These are phyloP conservation scores for Crucibulum laeve DNA, from an alignment of 768 basidiomycete species.

Conservation along the genomic window DNA sequence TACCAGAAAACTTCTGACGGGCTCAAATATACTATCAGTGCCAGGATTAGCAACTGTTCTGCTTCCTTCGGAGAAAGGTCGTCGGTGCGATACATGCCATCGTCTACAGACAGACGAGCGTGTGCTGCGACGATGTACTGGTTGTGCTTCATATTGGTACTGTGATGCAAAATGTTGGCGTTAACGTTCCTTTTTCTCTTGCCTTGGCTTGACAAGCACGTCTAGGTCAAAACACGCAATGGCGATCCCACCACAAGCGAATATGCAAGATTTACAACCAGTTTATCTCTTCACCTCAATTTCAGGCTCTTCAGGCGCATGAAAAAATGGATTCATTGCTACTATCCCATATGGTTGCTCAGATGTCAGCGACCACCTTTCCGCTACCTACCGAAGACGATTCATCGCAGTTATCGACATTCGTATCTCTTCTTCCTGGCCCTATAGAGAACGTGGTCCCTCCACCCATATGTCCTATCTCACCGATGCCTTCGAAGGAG, in stretches of 20 bases:
- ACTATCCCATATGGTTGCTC: conserved; percentile 58
- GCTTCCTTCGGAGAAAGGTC: conserved; percentile 52
- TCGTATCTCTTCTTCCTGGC: conserved; percentile 43
- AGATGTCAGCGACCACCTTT: conserved; percentile 19
- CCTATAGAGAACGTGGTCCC: conserved; percentile 17
- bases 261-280: conserved; percentile 59
- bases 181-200: conserved; percentile 4
- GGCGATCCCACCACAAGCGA: conserved; percentile 60
- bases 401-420: conserved; percentile 22
- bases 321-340: conserved; percentile 60
- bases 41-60: conserved; percentile 44
- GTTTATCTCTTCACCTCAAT: conserved; percentile 41
- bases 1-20: conserved; percentile 29
- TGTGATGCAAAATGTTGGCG: conserved; percentile 59
- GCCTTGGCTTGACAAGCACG: conserved; percentile 4
- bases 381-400: conserved; percentile 16
- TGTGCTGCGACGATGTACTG: conserved; percentile 52
- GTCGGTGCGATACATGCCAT: conserved; percentile 66
- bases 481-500: conserved; percentile 18
- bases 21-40: conserved; percentile 44
- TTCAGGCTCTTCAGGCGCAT: conserved; percentile 44
- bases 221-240: conserved; percentile 65
- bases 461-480: conserved; percentile 28
- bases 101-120: conserved; percentile 20
- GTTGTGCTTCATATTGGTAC: conserved; percentile 72